A percentile compares a stretch with the other conserved stretches of the same genome.
These are phyloP conservation scores for Novakomyces olei DNA, from an alignment of 805 yeast genomes.

Conservation along the genomic window DNA sequence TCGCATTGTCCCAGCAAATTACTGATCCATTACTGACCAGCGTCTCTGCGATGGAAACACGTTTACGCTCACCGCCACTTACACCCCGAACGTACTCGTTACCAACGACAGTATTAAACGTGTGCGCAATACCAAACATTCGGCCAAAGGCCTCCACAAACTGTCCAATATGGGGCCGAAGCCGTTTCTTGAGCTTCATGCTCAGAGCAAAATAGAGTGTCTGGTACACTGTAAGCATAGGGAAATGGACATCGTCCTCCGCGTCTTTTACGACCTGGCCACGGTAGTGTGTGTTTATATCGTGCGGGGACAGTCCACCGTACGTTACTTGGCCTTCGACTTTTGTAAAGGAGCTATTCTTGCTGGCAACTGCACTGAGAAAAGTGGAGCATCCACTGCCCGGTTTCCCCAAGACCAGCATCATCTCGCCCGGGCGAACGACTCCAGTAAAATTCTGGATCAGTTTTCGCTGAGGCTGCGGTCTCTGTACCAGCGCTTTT, in stretches of 20 bases:
- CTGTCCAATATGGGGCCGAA: constrained; percentile 35
- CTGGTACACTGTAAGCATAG: constrained; percentile 43
- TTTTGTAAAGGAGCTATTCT: constrained; percentile 12
- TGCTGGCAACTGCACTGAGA: constrained; percentile 36
- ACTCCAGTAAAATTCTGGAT: constrained; percentile 16
- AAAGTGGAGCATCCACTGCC: constrained; percentile 35
- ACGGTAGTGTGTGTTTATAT: constrained; percentile 38
- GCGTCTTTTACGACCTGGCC: constrained; percentile 55
- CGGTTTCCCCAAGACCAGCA: constrained; percentile 49
- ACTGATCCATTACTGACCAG: constrained; percentile 23
- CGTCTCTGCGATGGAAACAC: constrained; percentile 43
- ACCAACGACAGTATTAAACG: constrained; percentile 42
- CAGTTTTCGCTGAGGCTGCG: constrained; percentile 11
- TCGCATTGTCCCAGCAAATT: constrained; percentile 47
- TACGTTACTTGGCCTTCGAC: constrained; percentile 36
- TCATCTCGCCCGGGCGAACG: constrained; percentile 44
- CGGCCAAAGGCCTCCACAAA: constrained; percentile 31
- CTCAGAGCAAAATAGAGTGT: constrained; percentile 42
- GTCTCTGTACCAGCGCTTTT: constrained; percentile 5
- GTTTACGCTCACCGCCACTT: constrained; percentile 52
- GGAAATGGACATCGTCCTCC: constrained; percentile 46
- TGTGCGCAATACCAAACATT: constrained; percentile 30
- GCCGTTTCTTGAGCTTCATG: constrained; percentile 42
- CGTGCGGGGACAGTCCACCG: constrained; percentile 39
- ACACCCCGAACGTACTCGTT: constrained; percentile 46